Base-by-base conservation (phyloP, 441 rosid species). In the Gossypium gossypioides region DNA sequence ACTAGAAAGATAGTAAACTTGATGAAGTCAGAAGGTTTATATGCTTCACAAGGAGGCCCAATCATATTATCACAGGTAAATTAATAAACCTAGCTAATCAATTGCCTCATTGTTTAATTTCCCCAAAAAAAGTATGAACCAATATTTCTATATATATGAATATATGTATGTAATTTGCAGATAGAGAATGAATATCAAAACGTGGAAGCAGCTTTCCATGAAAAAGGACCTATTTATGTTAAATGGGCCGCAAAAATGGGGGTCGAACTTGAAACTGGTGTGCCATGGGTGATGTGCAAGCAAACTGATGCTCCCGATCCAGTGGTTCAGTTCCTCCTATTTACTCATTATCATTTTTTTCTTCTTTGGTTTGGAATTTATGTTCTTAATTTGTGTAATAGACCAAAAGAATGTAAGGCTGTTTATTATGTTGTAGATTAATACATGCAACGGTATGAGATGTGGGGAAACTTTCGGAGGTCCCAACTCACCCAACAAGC, bases 231-330 rank as follows among this genome's bases (percentile, higher is more conserved):
- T 21, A 22, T 84, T 0, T 89, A 87, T 72, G 81, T 87, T 72
- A 76, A 18, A 10, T 89, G 91, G 91, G 94, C 90, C 4, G 90
- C 81, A 24, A 76, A 80, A 68, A 89, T 89, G 90, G 90, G 89
- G 0, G 88, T 87, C 1, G 86, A 81, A 13, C 86, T 83, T 3
- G 67, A 81, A 66, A 86, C 90, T 0, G 91, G 90, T 19, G 91
- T 87, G 32, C 94, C 94, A 34, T 89, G 94, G 94, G 74, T 86
- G 18, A 89, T 89, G 94, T 89, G 94, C 81, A 89, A 89, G 76
- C 90, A 86, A 76, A 73, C 80, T 0, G 94, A 89, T 62, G 90
- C 94, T 68, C 91, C 93, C 10, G 90, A 89, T 71, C 93, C 91
- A 0, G 89, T 87, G 82, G 93, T 89, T n/a, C 69, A 79, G 89